Conservation (phyloP, 108 stramenopile genomes). For the Pseudonitzschia multiseries region DNA sequence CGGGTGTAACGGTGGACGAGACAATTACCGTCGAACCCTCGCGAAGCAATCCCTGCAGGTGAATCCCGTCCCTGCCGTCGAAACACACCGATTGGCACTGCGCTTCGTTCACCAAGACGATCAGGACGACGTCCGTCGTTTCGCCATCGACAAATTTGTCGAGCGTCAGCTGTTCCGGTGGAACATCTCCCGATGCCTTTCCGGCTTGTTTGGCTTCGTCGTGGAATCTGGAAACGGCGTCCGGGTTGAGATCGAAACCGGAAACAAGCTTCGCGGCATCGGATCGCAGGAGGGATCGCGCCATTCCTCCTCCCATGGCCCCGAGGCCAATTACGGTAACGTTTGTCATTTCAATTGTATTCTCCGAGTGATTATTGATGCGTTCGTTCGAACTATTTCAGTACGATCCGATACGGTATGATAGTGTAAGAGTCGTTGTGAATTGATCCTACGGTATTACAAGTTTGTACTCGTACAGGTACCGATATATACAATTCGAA, state of each 20-base stretch:
- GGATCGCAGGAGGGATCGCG: slow-evolving; percentile 60
- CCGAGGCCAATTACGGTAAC: slow-evolving; percentile 43
- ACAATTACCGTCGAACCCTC: slow-evolving; percentile 57
- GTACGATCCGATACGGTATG: too few species aligned
- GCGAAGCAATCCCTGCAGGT: slow-evolving; percentile 36
- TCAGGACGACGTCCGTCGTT: slow-evolving; percentile 49
- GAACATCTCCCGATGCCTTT: slow-evolving; percentile 35
- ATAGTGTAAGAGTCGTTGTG: too few species aligned
- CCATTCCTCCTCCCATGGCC: slow-evolving; percentile 85
- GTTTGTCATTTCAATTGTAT: neutral
- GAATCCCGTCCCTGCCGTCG: slow-evolving; percentile 15
- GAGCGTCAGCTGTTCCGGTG: slow-evolving; percentile 21
- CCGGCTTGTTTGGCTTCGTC: slow-evolving; percentile 36
- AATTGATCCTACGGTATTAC: too few species aligned
- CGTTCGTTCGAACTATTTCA: too few species aligned
- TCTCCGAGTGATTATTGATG: neutral
- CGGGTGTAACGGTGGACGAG: slow-evolving; percentile 62
- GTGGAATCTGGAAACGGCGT: slow-evolving; percentile 46
- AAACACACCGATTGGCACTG: slow-evolving; percentile 72
- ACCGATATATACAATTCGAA: too few species aligned
- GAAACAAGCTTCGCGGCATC: slow-evolving; percentile 30
- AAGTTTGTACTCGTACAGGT: too few species aligned
- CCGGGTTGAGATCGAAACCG: slow-evolving; percentile 48
- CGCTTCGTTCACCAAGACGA: slow-evolving; percentile 69
- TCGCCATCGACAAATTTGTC: slow-evolving; percentile 24